Base-by-base conservation (phyloP, 768 basidiomycete species). In the Suillus americanus region DNA sequence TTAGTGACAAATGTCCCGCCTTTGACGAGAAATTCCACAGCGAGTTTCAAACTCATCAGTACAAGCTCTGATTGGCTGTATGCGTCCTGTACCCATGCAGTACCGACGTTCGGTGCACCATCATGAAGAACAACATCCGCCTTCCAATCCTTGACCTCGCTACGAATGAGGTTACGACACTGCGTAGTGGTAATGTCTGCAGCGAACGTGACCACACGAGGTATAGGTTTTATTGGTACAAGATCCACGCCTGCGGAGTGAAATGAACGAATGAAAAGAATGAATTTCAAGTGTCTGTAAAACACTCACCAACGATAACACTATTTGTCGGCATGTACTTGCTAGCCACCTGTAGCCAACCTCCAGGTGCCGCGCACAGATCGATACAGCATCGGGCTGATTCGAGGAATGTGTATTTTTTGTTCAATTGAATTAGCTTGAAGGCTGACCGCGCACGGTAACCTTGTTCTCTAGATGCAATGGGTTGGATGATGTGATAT, bases 371-470 rank as follows among this genome's bases (percentile, higher is more conserved):
- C 40, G 97, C 97, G 78, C 97, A 99, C 38, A 99, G 84, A 85
- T 99, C 97, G 71, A 99, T 96, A 50, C 91, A 93, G 77, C 97
- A 98, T 84, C 88, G 83, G 64, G 95, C 91, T 37, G 86, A 82
- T 71, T 95, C 92, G 28, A 99, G 85, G 74, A 99, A 92, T 18
- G 89, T 86, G 79, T 92, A 99, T 81, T 99, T 99, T 77, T 97
- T 95, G 83, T 99, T 99, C 66, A 99, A 81, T 78, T 99, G 97
- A 64, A 99, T 95, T 65, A 99, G 86, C 79, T 99, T 99, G 89
- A 97, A 97, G 2, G 97, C 97, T 18, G 97, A 99, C 83, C 97
- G 97, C 70, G 97, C 97, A 67, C 97, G 92, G 76, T 96, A 99
- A 66, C 97, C 97, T 82, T 99, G 97, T 81, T 99, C 97, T 79